Evolutionary conservation across 352 stramenopile genomes (phyloP).

Genomic region (Globisporangium apiculatum): DNA sequence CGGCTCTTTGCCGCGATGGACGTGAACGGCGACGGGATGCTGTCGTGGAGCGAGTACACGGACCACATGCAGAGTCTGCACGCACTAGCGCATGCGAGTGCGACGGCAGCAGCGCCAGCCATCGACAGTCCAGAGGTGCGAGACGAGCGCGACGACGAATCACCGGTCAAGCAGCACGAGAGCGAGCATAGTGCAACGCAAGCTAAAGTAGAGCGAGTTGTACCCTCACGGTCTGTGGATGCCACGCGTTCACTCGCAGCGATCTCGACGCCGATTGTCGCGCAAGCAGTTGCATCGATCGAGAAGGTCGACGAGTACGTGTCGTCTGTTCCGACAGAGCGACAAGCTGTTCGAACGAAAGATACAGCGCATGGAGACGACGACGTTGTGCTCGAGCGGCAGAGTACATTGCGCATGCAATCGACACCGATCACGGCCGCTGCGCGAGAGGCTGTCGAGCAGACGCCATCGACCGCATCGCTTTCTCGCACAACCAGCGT

Average conservation of each 20-base stretch:
- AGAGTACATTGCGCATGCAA: background rate
- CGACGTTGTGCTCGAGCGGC: background rate
- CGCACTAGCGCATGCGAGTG: constrained; percentile 25
- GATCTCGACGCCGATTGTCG: background rate
- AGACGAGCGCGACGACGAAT: background rate
- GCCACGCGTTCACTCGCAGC: background rate
- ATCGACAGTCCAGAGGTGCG: background rate
- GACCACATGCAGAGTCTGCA: constrained; percentile 44
- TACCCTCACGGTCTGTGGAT: background rate
- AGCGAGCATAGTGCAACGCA: constrained; percentile 1
- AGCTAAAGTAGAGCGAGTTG: background rate
- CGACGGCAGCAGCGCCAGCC: background rate
- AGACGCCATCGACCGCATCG: background rate
- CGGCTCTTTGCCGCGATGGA: constrained; percentile 40
- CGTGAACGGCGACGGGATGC: constrained; percentile 34
- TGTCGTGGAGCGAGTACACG: constrained; percentile 51
- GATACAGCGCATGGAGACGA: background rate
- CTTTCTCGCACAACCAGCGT: too few species aligned
- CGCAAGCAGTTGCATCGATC: background rate
- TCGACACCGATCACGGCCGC: background rate
- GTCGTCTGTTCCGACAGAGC: background rate
- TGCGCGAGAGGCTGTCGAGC: too few species aligned
- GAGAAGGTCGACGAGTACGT: constrained; percentile 13
- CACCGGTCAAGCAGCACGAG: constrained; percentile 2
- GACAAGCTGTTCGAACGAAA: background rate